Evolutionary conservation across 345 rosid species (phyloP).

Genomic region (Raphanus raphanistrum): DNA sequence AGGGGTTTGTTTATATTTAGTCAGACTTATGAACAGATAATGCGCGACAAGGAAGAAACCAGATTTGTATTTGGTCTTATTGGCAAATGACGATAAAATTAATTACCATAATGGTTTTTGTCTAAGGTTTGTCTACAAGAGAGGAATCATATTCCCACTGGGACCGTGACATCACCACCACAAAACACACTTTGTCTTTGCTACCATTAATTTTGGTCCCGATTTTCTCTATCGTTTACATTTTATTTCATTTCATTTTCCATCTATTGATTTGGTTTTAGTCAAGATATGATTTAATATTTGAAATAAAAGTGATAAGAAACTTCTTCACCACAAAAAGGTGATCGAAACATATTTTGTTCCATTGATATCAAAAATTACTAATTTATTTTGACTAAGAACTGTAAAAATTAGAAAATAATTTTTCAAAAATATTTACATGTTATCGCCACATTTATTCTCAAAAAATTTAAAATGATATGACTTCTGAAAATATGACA

Average conservation of each 20-base stretch:
- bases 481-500: too few relatives aligned
- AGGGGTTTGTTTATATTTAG: conserved; percentile 6
- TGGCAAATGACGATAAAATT: conserved; percentile 10
- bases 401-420: background rate
- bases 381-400: background rate
- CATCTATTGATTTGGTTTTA: background rate
- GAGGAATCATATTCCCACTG: conserved; percentile 28
- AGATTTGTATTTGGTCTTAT: conserved; percentile 12
- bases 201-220: conserved; percentile 25
- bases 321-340: conserved; percentile 1
- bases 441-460: too few relatives aligned
- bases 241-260: conserved; percentile 11
- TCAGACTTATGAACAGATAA: background rate
- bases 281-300: background rate
- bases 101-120: conserved; percentile 29
- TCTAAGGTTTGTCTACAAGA: conserved; percentile 30
- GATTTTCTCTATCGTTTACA: background rate
- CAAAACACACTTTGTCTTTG: conserved; percentile 28
- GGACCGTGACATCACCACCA: conserved; percentile 24
- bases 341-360: background rate
- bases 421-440: too few relatives aligned
- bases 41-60: conserved; percentile 29
- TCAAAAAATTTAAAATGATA: too few relatives aligned
- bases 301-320: background rate
- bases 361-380: background rate